Evolutionary conservation across 345 rosid species (phyloP), one percentile per base, ranked within the genome.

Genomic region (Geranium brycei): DNA sequence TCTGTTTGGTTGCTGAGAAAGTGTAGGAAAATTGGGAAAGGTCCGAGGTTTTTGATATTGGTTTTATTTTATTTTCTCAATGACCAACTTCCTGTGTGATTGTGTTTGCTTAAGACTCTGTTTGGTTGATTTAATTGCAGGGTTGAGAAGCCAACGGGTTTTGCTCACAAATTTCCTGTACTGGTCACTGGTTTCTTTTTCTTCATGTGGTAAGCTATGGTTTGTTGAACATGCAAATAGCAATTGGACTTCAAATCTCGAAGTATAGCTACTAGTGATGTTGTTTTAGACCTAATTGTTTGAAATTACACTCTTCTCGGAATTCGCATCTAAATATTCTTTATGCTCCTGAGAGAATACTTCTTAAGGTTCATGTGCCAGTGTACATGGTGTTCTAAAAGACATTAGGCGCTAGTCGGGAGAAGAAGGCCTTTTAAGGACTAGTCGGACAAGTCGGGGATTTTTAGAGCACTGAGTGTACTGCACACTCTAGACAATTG

Each of bases 101-200:
- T 17, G 41, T 51, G 15, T 4, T 16, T 1, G 6, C 7, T 60
- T 7, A 35, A 4, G 10, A 35, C 41, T 35, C 41, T 35, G 41
- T 35, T 35, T 35, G 41, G 41, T 28, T 31, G 8, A n/a, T 14
- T 23, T 8, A 35, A 64, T 3, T 69, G 67, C 64, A 83, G 88
- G 62, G 61, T 75, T 51, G 65, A 67, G 19, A 68, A 77, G 69
- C 76, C 88, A 59, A 70, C 79, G 69, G 70, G 82, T 67, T 72
- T 83, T 62, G 72, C 76, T 23, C 81, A 80, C 71, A 80, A 69
- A 71, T 78, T 68, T 64, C 84, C 87, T 18, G 71, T 64, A 2
- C 66, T 82, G 17, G 77, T 81, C 31, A 81, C 85, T 32, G 85
- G 85, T 58, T 79, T 79, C 75, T 81, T 79, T 75, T 81, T 83